Evolutionary conservation across 352 stramenopile genomes (phyloP).

Genomic region (Phytophthora rubi): DNA sequence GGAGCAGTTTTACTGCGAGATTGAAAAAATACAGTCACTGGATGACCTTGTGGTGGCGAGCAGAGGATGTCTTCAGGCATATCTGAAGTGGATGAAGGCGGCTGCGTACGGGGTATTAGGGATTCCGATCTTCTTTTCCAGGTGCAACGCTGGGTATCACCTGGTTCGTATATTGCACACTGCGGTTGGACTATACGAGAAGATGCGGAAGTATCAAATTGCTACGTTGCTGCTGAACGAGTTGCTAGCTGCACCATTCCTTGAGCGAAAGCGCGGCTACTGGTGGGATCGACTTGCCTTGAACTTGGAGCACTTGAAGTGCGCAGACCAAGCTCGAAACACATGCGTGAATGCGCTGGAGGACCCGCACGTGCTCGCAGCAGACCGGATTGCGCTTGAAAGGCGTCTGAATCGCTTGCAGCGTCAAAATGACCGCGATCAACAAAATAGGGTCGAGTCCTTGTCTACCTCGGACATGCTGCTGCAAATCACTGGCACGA

Average conservation of each 20-base stretch:
- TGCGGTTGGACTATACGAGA: constrained; percentile 73
- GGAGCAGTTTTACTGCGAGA: constrained; percentile 50
- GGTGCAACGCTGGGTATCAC: constrained; percentile 76
- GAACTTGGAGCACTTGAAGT: constrained; percentile 81
- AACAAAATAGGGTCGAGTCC: constrained; percentile 18
- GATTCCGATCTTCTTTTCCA: constrained; percentile 55
- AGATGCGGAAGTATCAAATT: constrained; percentile 76
- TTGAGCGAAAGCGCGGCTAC: constrained; percentile 66
- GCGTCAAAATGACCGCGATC: constrained; percentile 22
- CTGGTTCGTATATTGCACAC: constrained; percentile 65
- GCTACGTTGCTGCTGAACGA: constrained; percentile 73
- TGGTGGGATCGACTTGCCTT: constrained; percentile 82
- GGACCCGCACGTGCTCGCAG: constrained; percentile 60
- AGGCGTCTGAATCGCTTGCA: constrained; percentile 57
- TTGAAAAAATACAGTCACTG: constrained; percentile 52
- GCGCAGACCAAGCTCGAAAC: constrained; percentile 48
- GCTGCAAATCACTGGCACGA: constrained; percentile 29
- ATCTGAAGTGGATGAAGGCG: constrained; percentile 49
- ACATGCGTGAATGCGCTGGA: constrained; percentile 62
- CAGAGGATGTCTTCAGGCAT: constrained; percentile 55
- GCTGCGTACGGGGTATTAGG: constrained; percentile 21
- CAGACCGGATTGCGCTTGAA: constrained; percentile 64
- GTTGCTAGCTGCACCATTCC: constrained; percentile 56
- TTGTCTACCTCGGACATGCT: constrained; percentile 23
- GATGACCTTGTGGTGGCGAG: constrained; percentile 68